Evolutionary conservation across 2,329 filamentous ascomycete species (phyloP).

Genomic region (Lithohypha guttulata): DNA sequence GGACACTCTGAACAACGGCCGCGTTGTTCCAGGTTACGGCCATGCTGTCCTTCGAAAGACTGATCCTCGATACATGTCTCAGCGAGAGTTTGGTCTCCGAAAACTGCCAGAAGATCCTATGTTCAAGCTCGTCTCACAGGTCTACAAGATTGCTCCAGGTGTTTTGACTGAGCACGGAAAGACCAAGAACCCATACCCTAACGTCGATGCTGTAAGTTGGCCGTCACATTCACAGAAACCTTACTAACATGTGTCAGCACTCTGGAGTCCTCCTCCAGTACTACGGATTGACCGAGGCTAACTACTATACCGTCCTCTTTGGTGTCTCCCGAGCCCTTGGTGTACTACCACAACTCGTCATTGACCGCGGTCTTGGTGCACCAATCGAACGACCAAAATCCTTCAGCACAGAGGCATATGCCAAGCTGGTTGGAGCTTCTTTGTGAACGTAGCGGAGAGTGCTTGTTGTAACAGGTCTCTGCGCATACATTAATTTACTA

Average conservation of each 20-base stretch:
- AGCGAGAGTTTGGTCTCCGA: conserved; percentile 91
- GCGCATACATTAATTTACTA: too few species aligned
- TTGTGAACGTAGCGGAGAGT: too few species aligned
- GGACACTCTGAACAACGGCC: conserved; percentile 89
- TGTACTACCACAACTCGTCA: conserved; percentile 98
- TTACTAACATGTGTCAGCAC: conserved; percentile 44
- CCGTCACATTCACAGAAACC: not conserved
- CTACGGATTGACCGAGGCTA: conserved; percentile 97
- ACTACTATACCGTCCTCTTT: conserved; percentile 99
- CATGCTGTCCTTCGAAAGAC: conserved; percentile 99
- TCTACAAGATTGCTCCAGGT: conserved; percentile 98
- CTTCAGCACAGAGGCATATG: conserved; percentile 94
- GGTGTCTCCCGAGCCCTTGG: conserved; percentile 96
- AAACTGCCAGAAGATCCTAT: conserved; percentile 95
- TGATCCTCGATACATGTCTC: conserved; percentile 94
- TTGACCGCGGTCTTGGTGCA: conserved; percentile 91
- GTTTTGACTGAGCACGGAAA: conserved; percentile 99
- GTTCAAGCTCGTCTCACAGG: conserved; percentile 99
- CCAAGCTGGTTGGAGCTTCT: conserved; percentile 82
- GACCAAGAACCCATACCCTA: conserved; percentile 99
- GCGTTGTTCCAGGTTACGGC: conserved; percentile 95
- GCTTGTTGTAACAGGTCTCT: too few species aligned
- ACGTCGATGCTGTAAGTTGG: conserved; percentile 66
- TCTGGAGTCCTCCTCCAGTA: conserved; percentile 98
- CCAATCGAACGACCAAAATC: conserved; percentile 99